These are phyloP conservation scores for Yarrowia osloensis DNA, from an alignment of 805 yeast species.

Conservation along the genomic window DNA sequence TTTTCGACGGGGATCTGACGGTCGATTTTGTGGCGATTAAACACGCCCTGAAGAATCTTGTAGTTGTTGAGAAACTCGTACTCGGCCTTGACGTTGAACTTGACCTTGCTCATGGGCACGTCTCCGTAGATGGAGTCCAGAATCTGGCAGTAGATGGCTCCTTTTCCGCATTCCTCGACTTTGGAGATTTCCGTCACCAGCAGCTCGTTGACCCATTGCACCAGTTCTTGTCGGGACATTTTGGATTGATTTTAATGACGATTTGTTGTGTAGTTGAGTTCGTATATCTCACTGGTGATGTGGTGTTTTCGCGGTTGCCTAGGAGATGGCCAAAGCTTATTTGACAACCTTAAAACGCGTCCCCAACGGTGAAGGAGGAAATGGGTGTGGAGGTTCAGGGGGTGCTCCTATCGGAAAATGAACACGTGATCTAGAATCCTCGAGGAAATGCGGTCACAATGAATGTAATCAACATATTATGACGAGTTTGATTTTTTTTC, in stretches of 20 bases:
- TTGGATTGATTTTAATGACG: no score
- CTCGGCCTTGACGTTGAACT: slow-evolving; percentile 67
- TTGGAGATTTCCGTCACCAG: slow-evolving; percentile 66
- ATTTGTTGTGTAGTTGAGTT: not conserved
- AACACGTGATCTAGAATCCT: no score
- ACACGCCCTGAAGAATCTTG: slow-evolving; percentile 83
- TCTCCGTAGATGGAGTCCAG: slow-evolving; percentile 83
- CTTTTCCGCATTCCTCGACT: slow-evolving; percentile 93
- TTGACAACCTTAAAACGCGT: not conserved
- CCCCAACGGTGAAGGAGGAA: not conserved
- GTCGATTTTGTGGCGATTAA: slow-evolving; percentile 67
- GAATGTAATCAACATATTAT: no score
- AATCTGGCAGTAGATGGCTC: slow-evolving; percentile 92
- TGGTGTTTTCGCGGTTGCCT: not conserved
- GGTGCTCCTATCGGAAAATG: no score
- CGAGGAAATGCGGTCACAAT: no score
- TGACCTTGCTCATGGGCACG: slow-evolving; percentile 77
- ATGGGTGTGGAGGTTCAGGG: no score
- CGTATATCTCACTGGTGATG: not conserved
- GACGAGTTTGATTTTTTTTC: no score
- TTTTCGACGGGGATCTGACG: slow-evolving; percentile 78
- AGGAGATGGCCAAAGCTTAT: not conserved
- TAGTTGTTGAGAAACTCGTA: slow-evolving; percentile 78
- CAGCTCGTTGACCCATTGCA: slow-evolving; percentile 80
- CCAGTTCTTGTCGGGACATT: slow-evolving; percentile 71